Percentiles rank a stretch among this genome's conserved stretches.
These are phyloP conservation scores for Cordyceps farinosa DNA, from an alignment of 2,329 filamentous ascomycete genomes.

Conservation along the genomic window DNA sequence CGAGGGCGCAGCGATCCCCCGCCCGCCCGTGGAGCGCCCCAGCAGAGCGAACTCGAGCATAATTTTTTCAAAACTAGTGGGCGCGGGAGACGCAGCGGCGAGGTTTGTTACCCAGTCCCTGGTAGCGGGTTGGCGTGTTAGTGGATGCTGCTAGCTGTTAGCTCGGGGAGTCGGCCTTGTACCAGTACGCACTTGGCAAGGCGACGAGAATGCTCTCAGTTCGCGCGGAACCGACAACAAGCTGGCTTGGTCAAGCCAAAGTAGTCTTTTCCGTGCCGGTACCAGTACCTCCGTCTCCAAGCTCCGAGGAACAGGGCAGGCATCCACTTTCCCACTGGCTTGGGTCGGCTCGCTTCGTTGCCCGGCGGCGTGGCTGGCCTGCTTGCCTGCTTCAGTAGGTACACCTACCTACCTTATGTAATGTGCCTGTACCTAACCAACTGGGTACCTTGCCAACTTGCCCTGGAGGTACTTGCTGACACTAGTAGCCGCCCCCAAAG, in stretches of 20 bases:
- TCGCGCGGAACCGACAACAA: not conserved
- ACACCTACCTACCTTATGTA: too few species aligned
- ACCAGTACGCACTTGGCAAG: not conserved
- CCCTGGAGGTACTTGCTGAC: too few species aligned
- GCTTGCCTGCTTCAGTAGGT: too few species aligned
- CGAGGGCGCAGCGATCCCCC: constrained; percentile 11
- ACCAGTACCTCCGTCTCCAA: not conserved
- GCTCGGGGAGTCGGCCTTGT: not conserved
- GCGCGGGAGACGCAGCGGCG: not conserved
- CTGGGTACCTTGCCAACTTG: too few species aligned
- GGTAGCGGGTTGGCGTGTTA: not conserved
- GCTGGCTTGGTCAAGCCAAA: not conserved
- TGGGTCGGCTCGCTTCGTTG: constrained; percentile 16
- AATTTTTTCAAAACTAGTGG: not conserved
- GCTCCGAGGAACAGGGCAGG: not conserved
- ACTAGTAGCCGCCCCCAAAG: too few species aligned
- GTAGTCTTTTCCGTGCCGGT: not conserved
- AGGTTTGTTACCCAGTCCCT: not conserved
- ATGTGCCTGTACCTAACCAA: too few species aligned
- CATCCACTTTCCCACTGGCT: constrained; percentile 11
- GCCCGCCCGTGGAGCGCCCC: constrained; percentile 3
- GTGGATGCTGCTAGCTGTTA: constrained; percentile 9
- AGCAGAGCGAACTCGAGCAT: not conserved
- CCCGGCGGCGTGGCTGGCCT: not conserved
- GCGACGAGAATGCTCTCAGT: not conserved